Base-by-base conservation (phyloP, 2,329 filamentous ascomycete genomes). In the Alternaria novae-zelandiae region DNA sequence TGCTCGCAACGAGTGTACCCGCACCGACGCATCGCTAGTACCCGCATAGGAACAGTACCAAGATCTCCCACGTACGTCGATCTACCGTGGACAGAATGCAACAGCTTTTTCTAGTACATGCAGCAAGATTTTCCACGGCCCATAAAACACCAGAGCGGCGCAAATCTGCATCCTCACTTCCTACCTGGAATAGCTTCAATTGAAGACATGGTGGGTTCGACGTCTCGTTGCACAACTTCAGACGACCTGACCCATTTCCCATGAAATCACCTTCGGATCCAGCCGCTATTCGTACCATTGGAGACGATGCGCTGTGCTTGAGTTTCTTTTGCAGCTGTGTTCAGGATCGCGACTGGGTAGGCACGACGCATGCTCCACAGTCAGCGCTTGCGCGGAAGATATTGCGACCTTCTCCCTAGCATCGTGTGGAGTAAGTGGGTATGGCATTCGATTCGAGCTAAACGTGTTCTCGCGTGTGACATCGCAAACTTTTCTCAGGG, bases 21-120 rank as follows among this genome's bases (percentile, higher is more conserved):
- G 45, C 43, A 57, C 20, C 30, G 32, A 13, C 23, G 44, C 44
- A 30, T 41, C 36, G 32, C 53, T 60, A 56, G 51, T 56, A 46
- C 53, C 58, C 58, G 51, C 58, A 49, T 17, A n/a, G 12, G 15
- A 60, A 41, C 53, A 56, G 23, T 57, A 56, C 43, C 23, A 56
- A 28, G 51, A 60, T 45, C 43, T 60, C 12, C 20, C 32, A 41
- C 30, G 23, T 32, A 50, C 30, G 57, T 44, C 50, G 50, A 59
- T 59, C 57, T 55, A 28, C 57, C 43, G 50, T 30, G 46, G 32
- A 20, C 28, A 55, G 21, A 11, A 36, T 55, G 57, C 50, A 20
- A 45, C 57, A 20, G 13, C 17, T 21, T 41, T 21, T 36, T 28
- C 44, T 57, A 44, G 57, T 53, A 46, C 44, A 10, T 32, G 21